phyloP scores from a whole-genome alignment of 2,329 filamentous ascomycete species.

The Botrytis sinoallii region DNA sequence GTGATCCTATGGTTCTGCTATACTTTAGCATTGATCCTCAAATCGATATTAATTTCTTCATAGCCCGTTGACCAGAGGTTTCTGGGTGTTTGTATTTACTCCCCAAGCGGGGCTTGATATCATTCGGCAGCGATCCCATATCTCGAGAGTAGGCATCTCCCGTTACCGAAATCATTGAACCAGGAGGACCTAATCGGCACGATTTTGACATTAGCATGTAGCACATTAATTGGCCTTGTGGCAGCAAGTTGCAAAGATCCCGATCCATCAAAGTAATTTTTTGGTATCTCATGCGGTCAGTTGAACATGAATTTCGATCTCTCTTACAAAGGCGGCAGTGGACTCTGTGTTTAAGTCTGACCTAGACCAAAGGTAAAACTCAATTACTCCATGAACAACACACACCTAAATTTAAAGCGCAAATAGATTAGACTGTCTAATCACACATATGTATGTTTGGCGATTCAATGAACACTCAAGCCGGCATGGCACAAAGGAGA shows the following conservation, averaged over 20 bases:
- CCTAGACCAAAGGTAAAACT: background rate
- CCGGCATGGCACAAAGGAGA: fast-evolving
- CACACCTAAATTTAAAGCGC: background rate
- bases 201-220: background rate
- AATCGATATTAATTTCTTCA: background rate
- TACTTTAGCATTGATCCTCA: background rate
- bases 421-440: background rate
- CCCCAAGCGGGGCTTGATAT: background rate
- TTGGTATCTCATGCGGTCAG: background rate
- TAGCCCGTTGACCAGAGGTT: fast-evolving
- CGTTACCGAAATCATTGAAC: background rate
- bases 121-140: background rate
- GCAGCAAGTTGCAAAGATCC: background rate
- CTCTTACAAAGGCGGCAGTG: background rate
- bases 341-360: background rate
- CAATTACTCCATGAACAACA: fast-evolving
- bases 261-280: background rate
- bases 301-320: background rate
- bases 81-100: background rate
- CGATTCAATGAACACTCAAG: background rate
- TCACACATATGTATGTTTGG: background rate
- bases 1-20: background rate
- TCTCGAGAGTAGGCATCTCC: background rate
- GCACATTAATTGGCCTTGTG: background rate
- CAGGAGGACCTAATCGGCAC: background rate